These are phyloP conservation scores for Candida silvicultrix DNA, from an alignment of 805 yeast species.

Conservation along the genomic window DNA sequence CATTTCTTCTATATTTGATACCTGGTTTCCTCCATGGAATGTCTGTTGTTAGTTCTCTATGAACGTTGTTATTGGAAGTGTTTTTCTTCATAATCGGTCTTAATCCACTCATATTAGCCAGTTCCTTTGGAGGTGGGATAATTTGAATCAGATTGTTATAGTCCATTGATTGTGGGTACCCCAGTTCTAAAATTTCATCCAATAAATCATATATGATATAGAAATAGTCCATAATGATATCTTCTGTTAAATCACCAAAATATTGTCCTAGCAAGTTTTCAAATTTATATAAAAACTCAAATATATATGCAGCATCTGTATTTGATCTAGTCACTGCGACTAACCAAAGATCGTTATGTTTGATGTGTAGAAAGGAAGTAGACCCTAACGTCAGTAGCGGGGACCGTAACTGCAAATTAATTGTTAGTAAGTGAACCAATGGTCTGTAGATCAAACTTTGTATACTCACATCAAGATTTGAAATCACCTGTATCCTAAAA, in stretches of 20 bases:
- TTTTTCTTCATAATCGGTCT: not conserved
- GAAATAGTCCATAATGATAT: conserved; percentile 57
- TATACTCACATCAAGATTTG: conserved; percentile 41
- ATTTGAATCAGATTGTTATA: conserved; percentile 30
- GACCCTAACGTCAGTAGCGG: conserved; percentile 86
- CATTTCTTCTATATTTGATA: conserved; percentile 75
- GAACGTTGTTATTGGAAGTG: not conserved
- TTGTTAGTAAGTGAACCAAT: conserved; percentile 22
- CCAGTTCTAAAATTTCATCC: conserved; percentile 72
- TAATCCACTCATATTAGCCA: conserved; percentile 21
- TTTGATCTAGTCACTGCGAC: conserved; percentile 89
- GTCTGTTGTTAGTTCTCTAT: conserved; percentile 7
- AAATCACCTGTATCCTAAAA: conserved; percentile 86
- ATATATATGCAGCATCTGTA: conserved; percentile 72
- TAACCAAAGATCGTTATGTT: conserved; percentile 58
- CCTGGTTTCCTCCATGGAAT: conserved; percentile 66
- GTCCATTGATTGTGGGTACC: conserved; percentile 69
- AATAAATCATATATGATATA: conserved; percentile 66
- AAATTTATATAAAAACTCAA: conserved; percentile 71
- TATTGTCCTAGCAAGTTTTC: conserved; percentile 44
- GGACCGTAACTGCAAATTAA: no score
- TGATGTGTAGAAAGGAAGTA: conserved; percentile 80
- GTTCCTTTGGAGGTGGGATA: conserved; percentile 18
- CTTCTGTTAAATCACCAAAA: conserved; percentile 31
- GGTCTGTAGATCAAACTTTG: not conserved